Evolutionary conservation across 768 basidiomycete genomes (phyloP), one percentile per base, ranked within the genome.

Genomic region (Rickenella mellea): DNA sequence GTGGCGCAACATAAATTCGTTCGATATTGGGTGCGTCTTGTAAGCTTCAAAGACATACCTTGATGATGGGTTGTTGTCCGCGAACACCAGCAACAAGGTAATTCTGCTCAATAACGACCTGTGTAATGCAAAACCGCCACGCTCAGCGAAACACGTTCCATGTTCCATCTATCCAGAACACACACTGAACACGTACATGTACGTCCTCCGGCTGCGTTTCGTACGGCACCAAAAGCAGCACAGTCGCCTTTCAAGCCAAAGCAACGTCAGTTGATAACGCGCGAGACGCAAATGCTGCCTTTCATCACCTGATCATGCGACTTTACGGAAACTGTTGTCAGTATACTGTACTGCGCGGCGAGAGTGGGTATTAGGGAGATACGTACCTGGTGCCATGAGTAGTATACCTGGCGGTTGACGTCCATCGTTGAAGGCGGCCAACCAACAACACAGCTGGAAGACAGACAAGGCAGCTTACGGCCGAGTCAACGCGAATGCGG

Each of bases 271-370:
- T 42, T 52, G 41, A 49, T 32, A 48, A 39, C 32, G 46, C 45
- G 20, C 28, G 30, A 42, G 38, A 49, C 43, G 43, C 41, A 43
- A 14, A 27, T 24, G n/a, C 17, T 22, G 33, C 41, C 39, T 41
- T n/a, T n/a, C n/a, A 52, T 48, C 67, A 80, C 86, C 77, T 89
- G 86, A 71, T 89, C 86, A 72, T 89, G 86, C 48, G 86, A 87
- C 86, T 89, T 38, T 28, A 11, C 45, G 24, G 43, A 35, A 46
- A 53, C 54, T 51, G 46, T 47, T 55, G 38, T 29, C 39, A 12
- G 6, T 27, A 47, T 51, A 22, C 43, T 46, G 25, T 42, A 44
- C 41, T 27, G 27, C 26, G 47, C 49, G 15, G 20, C 41, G 45
- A 22, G 44, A 43, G 39, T 39, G 40, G 38, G 32, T 25, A 5